These are phyloP conservation scores for Carex scoparia DNA, from an alignment of 176 grass and related monocot species.

Conservation along the genomic window DNA sequence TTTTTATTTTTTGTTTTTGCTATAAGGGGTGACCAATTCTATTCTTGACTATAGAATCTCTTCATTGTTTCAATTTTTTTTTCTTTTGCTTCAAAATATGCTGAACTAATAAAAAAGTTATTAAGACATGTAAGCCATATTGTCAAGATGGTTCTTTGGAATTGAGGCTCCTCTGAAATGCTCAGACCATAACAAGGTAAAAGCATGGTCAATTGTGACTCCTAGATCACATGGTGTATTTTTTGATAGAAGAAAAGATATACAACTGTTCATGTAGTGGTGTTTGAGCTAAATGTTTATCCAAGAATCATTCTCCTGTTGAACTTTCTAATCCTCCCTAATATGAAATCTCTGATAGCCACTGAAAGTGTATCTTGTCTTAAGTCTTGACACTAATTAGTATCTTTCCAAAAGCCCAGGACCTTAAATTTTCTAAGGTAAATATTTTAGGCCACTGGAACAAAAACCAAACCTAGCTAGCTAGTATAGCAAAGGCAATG, in stretches of 20 bases:
- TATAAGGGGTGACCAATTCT: neutral
- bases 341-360: neutral
- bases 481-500: neutral
- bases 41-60: neutral
- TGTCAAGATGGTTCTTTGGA: neutral
- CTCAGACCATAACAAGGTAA: neutral
- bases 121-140: too few species aligned
- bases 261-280: neutral
- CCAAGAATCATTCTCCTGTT: neutral
- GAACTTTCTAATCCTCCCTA: neutral
- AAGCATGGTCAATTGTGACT: neutral
- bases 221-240: neutral
- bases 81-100: neutral
- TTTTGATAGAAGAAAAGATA: neutral
- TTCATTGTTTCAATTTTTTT: neutral
- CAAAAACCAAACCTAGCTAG: neutral
- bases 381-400: neutral
- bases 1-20: neutral
- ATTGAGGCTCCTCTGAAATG: neutral
- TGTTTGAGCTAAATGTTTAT: neutral
- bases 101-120: too few species aligned
- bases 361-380: neutral
- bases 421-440: neutral
- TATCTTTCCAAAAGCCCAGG: neutral
- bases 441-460: neutral